Percentiles rank a stretch among this genome's conserved stretches.
phyloP scores from a whole-genome alignment of 1,139 yeast genomes.

The Meyerozyma sp. region DNA sequence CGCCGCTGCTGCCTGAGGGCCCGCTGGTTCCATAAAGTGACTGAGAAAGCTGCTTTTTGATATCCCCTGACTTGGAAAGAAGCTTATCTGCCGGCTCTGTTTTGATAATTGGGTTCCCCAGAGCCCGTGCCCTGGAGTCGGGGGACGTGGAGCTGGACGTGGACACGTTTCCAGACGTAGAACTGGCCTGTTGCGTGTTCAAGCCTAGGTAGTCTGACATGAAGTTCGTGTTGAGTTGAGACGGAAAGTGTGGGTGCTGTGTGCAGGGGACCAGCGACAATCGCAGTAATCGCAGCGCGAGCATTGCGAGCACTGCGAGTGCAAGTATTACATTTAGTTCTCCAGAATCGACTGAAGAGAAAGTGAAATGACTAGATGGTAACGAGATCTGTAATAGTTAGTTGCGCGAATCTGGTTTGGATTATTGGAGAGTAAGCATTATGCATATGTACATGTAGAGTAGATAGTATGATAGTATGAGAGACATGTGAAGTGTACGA shows the following conservation, averaged over 20 bases:
- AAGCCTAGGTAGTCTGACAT: conserved; percentile 21
- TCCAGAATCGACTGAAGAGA: no score
- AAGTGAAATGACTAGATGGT: no score
- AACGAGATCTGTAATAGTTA: no score
- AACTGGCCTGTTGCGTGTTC: conserved; percentile 17
- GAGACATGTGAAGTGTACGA: no score
- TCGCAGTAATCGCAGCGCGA: no score
- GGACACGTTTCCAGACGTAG: conserved; percentile 15
- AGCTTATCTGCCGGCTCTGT: conserved; percentile 26
- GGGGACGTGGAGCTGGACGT: conserved; percentile 9
- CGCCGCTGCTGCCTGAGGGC: conserved; percentile 17
- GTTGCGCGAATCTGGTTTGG: no score
- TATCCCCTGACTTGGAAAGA: conserved; percentile 29
- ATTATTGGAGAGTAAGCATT: no score
- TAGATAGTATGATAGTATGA: no score
- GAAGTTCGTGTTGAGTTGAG: neutral
- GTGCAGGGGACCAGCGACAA: neutral
- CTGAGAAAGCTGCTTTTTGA: conserved; percentile 39
- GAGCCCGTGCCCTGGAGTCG: conserved; percentile 16
- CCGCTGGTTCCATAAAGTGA: conserved; percentile 19
- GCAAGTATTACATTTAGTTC: no score
- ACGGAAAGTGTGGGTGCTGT: no score
- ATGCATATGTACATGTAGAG: no score
- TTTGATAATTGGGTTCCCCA: conserved; percentile 26
- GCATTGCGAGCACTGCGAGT: no score